phyloP scores from a whole-genome alignment of 345 rosid species.

The Aurinia saxatilis region DNA sequence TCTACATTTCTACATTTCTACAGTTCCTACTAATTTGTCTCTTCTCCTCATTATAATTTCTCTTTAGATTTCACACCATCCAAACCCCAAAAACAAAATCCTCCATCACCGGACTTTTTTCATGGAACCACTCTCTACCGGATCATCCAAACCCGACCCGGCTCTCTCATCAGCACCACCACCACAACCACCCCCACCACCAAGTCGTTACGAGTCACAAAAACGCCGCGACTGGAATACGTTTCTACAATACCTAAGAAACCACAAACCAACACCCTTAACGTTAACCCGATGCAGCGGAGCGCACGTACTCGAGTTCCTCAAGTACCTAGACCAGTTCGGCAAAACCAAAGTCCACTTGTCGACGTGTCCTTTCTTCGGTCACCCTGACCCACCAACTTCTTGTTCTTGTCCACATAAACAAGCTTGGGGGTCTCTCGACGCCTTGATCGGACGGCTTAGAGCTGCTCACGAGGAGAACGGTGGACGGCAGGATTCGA shows the following conservation, averaged over 20 bases:
- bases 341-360: conserved; percentile 70
- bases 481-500: conserved; percentile 48
- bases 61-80: conserved; percentile 12
- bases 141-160: conserved; percentile 12
- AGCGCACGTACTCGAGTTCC: conserved; percentile 64
- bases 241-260: conserved; percentile 54
- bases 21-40: conserved; percentile 14
- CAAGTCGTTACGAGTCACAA: conserved; percentile 67
- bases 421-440: conserved; percentile 76
- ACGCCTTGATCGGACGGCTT: conserved; percentile 67
- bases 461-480: conserved; percentile 68
- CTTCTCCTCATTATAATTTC: conserved; percentile 10
- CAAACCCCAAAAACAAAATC: background rate
- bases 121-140: conserved; percentile 18
- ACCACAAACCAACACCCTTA: conserved; percentile 65
- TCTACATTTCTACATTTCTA: too few species aligned
- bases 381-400: conserved; percentile 50
- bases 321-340: conserved; percentile 60
- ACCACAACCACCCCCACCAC: conserved; percentile 25
- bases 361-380: conserved; percentile 45
- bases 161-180: too few species aligned
- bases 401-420: conserved; percentile 60
- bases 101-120: background rate
- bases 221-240: conserved; percentile 75
- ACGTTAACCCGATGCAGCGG: conserved; percentile 56